Evolutionary conservation across 2,329 filamentous ascomycete genomes (phyloP).

Genomic region (Macrophomina pseudophaseolina): DNA sequence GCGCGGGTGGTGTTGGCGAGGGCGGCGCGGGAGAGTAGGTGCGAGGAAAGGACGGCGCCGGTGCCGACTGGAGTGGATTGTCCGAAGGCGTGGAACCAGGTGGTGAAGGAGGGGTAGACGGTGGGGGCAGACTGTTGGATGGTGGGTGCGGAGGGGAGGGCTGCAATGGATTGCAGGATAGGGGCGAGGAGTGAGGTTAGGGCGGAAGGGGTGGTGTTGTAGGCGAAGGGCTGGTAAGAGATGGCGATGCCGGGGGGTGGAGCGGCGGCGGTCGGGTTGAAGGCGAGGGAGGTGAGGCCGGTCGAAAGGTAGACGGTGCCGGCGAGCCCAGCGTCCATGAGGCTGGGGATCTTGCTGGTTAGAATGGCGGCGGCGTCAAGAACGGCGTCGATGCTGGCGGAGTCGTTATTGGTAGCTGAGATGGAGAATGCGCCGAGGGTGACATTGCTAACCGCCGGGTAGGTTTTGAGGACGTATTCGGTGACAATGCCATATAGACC

Average conservation of each 20-base stretch:
- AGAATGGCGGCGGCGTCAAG: slow-evolving; percentile 42
- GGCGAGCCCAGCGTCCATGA: slow-evolving; percentile 38
- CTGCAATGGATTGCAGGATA: slow-evolving; percentile 27
- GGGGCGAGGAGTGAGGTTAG: slow-evolving; percentile 32
- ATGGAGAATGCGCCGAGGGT: slow-evolving; percentile 25
- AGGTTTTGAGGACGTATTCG: slow-evolving; percentile 39
- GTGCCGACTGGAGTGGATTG: slow-evolving; percentile 37
- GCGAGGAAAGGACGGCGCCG: slow-evolving; percentile 39
- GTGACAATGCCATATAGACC: slow-evolving; percentile 30
- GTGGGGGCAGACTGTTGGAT: slow-evolving; percentile 28
- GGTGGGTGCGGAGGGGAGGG: slow-evolving; percentile 32
- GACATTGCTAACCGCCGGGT: slow-evolving; percentile 32
- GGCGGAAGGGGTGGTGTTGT: slow-evolving; percentile 34
- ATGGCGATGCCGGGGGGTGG: slow-evolving; percentile 37
- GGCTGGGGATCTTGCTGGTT: slow-evolving; percentile 35
- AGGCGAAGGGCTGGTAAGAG: slow-evolving; percentile 36
- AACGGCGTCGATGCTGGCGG: slow-evolving; percentile 38
- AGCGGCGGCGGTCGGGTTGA: slow-evolving; percentile 41
- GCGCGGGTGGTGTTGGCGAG: slow-evolving; percentile 28
- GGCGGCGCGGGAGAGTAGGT: slow-evolving; percentile 42
- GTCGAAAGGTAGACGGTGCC: slow-evolving; percentile 32
- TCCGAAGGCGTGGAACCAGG: slow-evolving; percentile 38
- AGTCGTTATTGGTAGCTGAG: slow-evolving; percentile 28
- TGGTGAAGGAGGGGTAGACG: slow-evolving; percentile 2
- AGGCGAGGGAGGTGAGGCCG: slow-evolving; percentile 31